Evolutionary conservation across 768 basidiomycete genomes (phyloP), one percentile per base, ranked within the genome.

Genomic region (Clitopilus hobsonii): DNA sequence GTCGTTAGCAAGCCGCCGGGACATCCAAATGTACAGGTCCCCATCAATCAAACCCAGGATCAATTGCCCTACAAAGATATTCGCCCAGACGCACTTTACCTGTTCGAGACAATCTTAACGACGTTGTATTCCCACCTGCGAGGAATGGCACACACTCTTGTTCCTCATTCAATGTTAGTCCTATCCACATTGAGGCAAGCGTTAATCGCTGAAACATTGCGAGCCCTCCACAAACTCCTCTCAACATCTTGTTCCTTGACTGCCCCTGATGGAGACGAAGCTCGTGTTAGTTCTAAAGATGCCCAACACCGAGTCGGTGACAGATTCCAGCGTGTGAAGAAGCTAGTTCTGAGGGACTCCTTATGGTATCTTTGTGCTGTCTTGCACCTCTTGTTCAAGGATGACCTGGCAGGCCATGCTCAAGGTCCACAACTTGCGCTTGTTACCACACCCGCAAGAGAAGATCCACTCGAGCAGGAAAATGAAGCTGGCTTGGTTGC

Each of bases 291-390:
- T 51, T 5, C 16, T 26, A 13, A 51, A 16, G 24, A 14, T 18
- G 25, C 55, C 45, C 11, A 38, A 51, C 18, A 22, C 58, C 10
- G 47, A 57, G 52, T 51, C 65, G 8, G n/a, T 8, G 49, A 18
- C 13, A 51, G 24, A 22, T 11, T 53, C 38, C 58, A 51, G 29
- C 55, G 78, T 52, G 65, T 77, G 54, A 64, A 61, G 57, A 68
- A 65, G 38, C 71, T 82, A 26, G 76, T 72, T 20, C 69, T 66
- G 41, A 81, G 81, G 57, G 82, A 83, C 57, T 59, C 78, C 23
- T 49, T 78, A 10, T 83, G 81, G 81, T 83, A 79, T 65, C 67
- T 82, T 26, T 82, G 80, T 61, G 70, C 69, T 32, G 57, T 74
- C 47, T 64, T 82, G 26, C 76, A 78, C 55, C 56, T 69, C 53